Evolutionary conservation across 352 stramenopile genomes (phyloP).

Genomic region (Pythium folliculosum): DNA sequence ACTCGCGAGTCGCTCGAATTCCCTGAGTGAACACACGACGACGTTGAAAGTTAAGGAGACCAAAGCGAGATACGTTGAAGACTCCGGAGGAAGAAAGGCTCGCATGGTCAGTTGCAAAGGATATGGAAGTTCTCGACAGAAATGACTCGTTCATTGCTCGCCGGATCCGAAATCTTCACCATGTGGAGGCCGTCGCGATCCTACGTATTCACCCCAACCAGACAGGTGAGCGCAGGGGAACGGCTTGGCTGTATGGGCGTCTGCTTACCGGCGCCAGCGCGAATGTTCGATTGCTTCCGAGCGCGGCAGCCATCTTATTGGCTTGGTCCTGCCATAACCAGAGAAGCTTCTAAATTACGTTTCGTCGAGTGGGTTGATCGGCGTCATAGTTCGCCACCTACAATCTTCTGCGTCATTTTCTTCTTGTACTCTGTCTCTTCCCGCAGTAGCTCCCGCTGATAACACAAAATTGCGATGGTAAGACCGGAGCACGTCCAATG

Average conservation of each 20-base stretch:
- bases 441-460: slow-evolving; percentile 52
- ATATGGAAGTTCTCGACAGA: slow-evolving; percentile 82
- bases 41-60: slow-evolving; percentile 44
- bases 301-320: slow-evolving; percentile 65
- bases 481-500: background rate
- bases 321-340: slow-evolving; percentile 52
- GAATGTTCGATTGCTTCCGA: slow-evolving; percentile 53
- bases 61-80: background rate
- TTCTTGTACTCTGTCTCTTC: slow-evolving; percentile 71
- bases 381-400: slow-evolving; percentile 12
- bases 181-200: slow-evolving; percentile 72
- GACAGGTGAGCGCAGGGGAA: background rate
- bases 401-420: slow-evolving; percentile 75
- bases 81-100: background rate
- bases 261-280: slow-evolving; percentile 40
- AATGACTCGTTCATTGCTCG: slow-evolving; percentile 46
- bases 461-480: background rate
- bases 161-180: slow-evolving; percentile 53
- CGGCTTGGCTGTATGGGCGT: background rate
- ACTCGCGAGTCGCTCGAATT: slow-evolving; percentile 72
- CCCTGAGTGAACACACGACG: slow-evolving; percentile 43
- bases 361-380: background rate
- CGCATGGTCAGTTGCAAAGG: slow-evolving; percentile 23
- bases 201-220: slow-evolving; percentile 21
- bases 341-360: background rate